Base-by-base conservation (phyloP, 192 early-diverging fungal genomes). In the Coemansia sp. region DNA sequence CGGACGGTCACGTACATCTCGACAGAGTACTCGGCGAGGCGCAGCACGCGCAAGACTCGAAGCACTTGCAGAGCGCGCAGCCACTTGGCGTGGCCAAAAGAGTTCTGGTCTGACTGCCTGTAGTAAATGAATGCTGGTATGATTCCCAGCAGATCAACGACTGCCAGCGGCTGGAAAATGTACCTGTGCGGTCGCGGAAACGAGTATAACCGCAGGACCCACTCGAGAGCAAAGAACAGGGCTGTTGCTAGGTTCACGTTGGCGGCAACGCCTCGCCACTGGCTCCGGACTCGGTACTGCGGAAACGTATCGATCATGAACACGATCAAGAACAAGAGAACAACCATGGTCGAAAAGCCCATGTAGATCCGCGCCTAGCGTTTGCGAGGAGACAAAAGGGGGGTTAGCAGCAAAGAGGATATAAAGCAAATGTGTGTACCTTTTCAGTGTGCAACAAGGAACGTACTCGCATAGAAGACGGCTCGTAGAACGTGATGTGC, bases 291-390 rank as follows among this genome's bases (percentile, higher is more conserved):
- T 26, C 76, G 38, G 60, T 79, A 79, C 56, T 79, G 76, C 2
- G 76, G 76, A 21, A 79, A 40, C 4, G 76, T 79, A 27, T 79
- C 76, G 15, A 79, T 67, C 70, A 79, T 79, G 56, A 79, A 79
- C 33, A 79, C 76, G n/a, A 79, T 79, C 1, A 79, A 56, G 26
- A 79, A 79, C 43, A 79, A 40, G n/a, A 79, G 56, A 61, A 79
- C 62, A 3, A 79, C 66, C 33, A 43, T 8, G 2, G 66, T 67
- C 21, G 76, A 79, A n/a, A 72, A 58, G 24, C 53, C 70, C 42
- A 72, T 79, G 39, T 72, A 79, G 9, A 71, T 9, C 24, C 65
- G 76, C 3, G 76, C 68, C 70, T 72, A 72, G 27, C 14, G 3
- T 12, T 9, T 6, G 18, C 6, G 1, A 11, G 36, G 8, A 33